phyloP scores from a whole-genome alignment of 768 basidiomycete genomes.

The Podaxis sp. region DNA sequence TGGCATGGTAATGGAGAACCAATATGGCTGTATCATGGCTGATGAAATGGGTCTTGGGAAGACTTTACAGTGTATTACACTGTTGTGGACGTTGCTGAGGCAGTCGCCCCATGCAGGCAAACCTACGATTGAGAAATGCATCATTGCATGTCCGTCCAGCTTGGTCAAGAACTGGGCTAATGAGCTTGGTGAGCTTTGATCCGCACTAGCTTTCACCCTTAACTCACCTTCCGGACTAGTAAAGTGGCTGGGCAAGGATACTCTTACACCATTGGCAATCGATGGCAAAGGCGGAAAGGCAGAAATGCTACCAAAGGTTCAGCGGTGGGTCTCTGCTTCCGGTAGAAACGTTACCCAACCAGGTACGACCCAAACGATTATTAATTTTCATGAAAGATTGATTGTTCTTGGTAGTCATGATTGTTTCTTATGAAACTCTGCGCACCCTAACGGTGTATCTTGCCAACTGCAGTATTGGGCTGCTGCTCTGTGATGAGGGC shows the following conservation, averaged over 20 bases:
- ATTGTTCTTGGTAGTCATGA: conserved; percentile 72
- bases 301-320: conserved; percentile 73
- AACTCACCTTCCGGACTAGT: conserved; percentile 37
- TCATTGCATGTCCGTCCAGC: conserved; percentile 96
- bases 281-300: conserved; percentile 91
- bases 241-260: conserved; percentile 91
- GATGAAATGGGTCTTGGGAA: conserved; percentile 99
- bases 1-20: conserved; percentile 87
- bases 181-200: conserved; percentile 71
- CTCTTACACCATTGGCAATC: conserved; percentile 78
- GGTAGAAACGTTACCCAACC: conserved; percentile 91
- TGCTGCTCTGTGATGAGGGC: conserved; percentile 96
- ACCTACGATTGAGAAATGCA: conserved; percentile 91
- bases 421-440: conserved; percentile 96
- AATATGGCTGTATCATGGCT: conserved; percentile 97
- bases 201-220: background rate
- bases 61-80: conserved; percentile 92
- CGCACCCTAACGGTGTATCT: conserved; percentile 76
- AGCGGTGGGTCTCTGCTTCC: conserved; percentile 83
- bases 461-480: conserved; percentile 75
- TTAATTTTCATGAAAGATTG: background rate
- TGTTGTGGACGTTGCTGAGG: conserved; percentile 93
- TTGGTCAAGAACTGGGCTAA: conserved; percentile 99
- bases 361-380: conserved; percentile 40
- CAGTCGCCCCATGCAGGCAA: conserved; percentile 89